Conservation (phyloP, 345 rosid species). For the Salix dunnii region DNA sequence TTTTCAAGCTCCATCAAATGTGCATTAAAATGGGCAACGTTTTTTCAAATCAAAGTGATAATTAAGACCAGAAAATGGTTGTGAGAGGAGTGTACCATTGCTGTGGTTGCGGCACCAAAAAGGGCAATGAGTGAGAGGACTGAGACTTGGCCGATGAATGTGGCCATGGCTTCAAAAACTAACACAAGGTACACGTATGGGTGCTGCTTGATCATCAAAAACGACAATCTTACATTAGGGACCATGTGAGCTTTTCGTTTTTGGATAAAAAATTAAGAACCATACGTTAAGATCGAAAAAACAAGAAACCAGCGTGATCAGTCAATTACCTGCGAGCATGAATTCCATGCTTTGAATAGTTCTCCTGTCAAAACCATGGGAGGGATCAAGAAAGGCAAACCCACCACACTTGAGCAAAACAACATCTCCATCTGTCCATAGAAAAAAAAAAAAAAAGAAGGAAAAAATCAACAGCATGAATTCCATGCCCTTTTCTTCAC, state of each 20-base stretch:
- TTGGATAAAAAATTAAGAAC: background rate
- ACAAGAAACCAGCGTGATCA: background rate
- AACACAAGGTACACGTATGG: constrained; percentile 80
- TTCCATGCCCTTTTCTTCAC: background rate
- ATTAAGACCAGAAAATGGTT: background rate
- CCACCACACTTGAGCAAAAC: constrained; percentile 81
- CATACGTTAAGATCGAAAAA: background rate
- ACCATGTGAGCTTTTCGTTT: too few relatives aligned
- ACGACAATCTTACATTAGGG: background rate
- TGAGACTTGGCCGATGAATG: constrained; percentile 85
- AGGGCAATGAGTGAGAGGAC: constrained; percentile 84
- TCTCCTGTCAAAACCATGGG: constrained; percentile 93
- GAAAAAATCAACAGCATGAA: background rate
- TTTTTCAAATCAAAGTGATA: too few relatives aligned
- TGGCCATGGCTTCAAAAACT: constrained; percentile 91
- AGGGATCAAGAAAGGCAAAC: constrained; percentile 78
- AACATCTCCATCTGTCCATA: constrained; percentile 79
- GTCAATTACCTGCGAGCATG: constrained; percentile 64
- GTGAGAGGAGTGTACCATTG: constrained; percentile 53
- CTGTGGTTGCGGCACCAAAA: constrained; percentile 94
- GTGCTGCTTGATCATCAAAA: constrained; percentile 36
- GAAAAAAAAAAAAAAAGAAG: background rate
- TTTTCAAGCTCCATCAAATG: background rate
- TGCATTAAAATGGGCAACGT: background rate
- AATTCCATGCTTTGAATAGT: constrained; percentile 74